Evolutionary conservation across 352 stramenopile genomes (phyloP), one percentile per base, ranked within the genome.

Genomic region (Phytophthora sansomeana): DNA sequence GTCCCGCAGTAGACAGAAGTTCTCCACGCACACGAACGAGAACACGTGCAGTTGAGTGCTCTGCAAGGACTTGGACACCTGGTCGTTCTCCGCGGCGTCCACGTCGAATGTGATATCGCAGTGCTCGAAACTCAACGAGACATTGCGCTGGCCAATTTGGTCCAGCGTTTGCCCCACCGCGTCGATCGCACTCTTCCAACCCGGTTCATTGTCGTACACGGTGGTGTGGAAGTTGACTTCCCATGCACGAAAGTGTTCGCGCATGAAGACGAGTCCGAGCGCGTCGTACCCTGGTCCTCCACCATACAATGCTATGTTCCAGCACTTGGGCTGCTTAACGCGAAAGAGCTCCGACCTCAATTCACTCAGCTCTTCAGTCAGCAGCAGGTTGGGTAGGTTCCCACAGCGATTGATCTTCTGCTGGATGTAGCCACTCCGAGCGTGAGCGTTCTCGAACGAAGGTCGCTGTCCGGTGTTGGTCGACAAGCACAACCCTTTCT

Each of bases 11-110:
- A 90, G 63, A 43, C 68, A 77, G 19, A 83, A 89, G 52, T 90
- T 92, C 49, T 92, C 83, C 29, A 89, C 83, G 47, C 81, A 90
- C 35, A 92, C 83, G 52, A 92, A 92, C 6, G 81, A 83, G 35
- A 92, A 92, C 21, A 90, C 62, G 26, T 90, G 83, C 2, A 90
- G 48, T 13, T 87, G 63, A 5, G 74, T 89, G 16, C 44, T 26
- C 2, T 36, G 19, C 6, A 82, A 33, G 14, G 83, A 69, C 36
- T 48, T 24, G 11, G 36, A 28, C 1, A 85, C 78, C 10, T 62
- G 63, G 0, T 42, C 19, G 28, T 92, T 92, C 24, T 88, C 72
- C 10, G 44, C 26, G 4, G 64, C 47, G 8, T 70, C 26, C 24
- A 85, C 43, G 35, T 80, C 64, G 7, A 87, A 42, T 0, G 81